A percentile compares a stretch with the other conserved stretches of the same genome.
Evolutionary conservation across 2,329 filamentous ascomycete genomes (phyloP).

Genomic region (Neurospora crassa): DNA sequence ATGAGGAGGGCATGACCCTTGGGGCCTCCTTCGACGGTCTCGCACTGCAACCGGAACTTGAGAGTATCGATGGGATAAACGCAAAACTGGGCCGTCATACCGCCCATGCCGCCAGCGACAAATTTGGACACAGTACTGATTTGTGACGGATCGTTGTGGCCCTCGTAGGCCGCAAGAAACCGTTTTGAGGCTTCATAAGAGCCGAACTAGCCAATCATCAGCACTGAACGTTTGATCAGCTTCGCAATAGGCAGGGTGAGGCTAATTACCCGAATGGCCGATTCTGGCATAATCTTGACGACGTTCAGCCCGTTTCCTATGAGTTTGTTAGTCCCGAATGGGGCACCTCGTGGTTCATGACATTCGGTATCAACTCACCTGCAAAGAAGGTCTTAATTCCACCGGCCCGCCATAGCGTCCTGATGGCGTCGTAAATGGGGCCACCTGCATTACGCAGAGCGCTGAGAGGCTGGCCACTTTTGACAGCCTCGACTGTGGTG

Average conservation of each 20-base stretch:
- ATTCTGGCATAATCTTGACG: constrained; percentile 97
- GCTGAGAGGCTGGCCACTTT: constrained; percentile 55
- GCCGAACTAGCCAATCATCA: constrained; percentile 52
- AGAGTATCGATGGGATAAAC: constrained; percentile 90
- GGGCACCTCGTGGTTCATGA: background rate
- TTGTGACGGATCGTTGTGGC: constrained; percentile 68
- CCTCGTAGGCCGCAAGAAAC: constrained; percentile 75
- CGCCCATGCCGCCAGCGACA: constrained; percentile 78
- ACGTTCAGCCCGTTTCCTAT: constrained; percentile 93
- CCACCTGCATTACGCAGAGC: constrained; percentile 56
- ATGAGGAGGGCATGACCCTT: constrained; percentile 75
- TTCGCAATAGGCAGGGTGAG: background rate
- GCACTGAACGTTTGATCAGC: background rate
- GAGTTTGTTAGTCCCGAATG: constrained; percentile 4
- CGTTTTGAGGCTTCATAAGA: constrained; percentile 94
- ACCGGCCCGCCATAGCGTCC: constrained; percentile 75
- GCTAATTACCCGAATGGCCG: constrained; percentile 65
- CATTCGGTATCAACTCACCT: constrained; percentile 44
- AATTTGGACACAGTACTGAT: constrained; percentile 85
- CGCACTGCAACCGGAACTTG: constrained; percentile 82
- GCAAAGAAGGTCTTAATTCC: constrained; percentile 87
- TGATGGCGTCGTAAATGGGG: constrained; percentile 63
- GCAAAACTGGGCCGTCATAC: constrained; percentile 90
- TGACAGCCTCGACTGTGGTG: constrained; percentile 55
- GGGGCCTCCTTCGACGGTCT: constrained; percentile 77